Evolutionary conservation across 2,329 filamentous ascomycete species (phyloP), one percentile per base, ranked within the genome.

Genomic region (Claviceps sp.): DNA sequence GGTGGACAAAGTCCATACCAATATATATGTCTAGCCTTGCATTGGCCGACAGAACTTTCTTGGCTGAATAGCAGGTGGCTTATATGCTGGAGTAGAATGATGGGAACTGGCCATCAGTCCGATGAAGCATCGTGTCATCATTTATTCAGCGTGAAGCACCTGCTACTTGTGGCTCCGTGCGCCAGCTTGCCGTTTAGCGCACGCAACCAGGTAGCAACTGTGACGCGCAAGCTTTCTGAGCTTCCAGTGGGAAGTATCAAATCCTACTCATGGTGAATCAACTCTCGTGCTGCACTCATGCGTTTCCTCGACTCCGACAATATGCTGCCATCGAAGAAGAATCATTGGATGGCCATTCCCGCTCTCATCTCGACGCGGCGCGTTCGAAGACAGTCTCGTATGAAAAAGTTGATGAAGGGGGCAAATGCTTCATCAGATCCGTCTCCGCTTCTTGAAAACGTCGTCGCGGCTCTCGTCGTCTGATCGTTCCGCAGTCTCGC

Each of bases 391-490:
- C 5, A 22, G 8, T 17, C 2, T 5, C 19, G 17, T 43, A 13
- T 17, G 19, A 4, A 11, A 24, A 6, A 13, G 19, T 7, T 26
- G 22, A 24, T 24, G 42, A 13, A 24, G 22, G 5, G 14, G 19
- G 17, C 17, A 13, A 22, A 16, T 44, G n/a, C 22, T 10, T 45
- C 50, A 80, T 58, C 76, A 71, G 58, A 82, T 66, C 51, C 81
- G 73, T 65, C 83, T 83, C 53, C 81, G 72, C 64, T 84, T 84
- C 45, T 78, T 70, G 57, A 80, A 78, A 11, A 80, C 77, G 22
- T 81, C 77, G 22, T 74, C 76, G 37, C 77, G 67, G 0, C 68
- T 68, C 44, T 78, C 76, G 46, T 76, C 76, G 52, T 79, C 74
- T 5, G 76, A 73, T 40, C 74, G 68, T 62, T 80, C 77, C 5